A percentile compares a stretch with the other conserved stretches of the same genome.
Conservation (phyloP, 306 rosid genomes). For the Adenanthera pavonina region DNA sequence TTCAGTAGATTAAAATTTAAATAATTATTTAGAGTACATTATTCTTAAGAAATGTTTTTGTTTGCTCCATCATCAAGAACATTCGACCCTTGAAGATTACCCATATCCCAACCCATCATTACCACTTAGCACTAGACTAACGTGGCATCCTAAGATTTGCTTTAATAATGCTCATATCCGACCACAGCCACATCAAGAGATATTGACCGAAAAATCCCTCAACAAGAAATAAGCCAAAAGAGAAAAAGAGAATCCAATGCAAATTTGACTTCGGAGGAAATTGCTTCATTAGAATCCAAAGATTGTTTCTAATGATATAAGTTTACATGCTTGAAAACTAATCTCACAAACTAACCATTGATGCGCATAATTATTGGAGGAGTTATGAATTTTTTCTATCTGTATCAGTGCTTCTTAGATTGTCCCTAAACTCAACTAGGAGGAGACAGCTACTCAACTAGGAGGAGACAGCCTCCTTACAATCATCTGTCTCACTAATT, state of each 20-base stretch:
- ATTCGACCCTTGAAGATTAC: too few relatives aligned
- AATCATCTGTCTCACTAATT: conserved; percentile 36
- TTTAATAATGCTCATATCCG: conserved; percentile 7
- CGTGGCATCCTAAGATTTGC: not conserved
- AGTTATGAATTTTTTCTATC: not conserved
- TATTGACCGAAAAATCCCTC: not conserved
- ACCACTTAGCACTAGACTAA: not conserved
- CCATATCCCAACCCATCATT: too few relatives aligned
- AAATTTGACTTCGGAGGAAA: conserved; percentile 40
- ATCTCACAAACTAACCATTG: not conserved
- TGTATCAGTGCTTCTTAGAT: not conserved
- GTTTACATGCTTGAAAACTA: not conserved
- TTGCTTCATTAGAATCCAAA: conserved; percentile 37
- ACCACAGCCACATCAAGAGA: conserved; percentile 13
- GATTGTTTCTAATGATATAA: not conserved
- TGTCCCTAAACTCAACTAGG: conserved; percentile 31
- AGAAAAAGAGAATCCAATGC: conserved; percentile 18
- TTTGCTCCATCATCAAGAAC: too few relatives aligned
- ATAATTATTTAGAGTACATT: not conserved
- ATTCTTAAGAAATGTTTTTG: not conserved
- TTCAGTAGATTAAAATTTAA: not conserved
- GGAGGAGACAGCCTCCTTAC: conserved; percentile 43
- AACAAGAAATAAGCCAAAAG: not conserved
- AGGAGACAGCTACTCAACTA: conserved; percentile 39
- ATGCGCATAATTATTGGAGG: not conserved